Conservation (phyloP, 495 filamentous ascomycete genomes). For the Aspergillus coremiiformis region DNA sequence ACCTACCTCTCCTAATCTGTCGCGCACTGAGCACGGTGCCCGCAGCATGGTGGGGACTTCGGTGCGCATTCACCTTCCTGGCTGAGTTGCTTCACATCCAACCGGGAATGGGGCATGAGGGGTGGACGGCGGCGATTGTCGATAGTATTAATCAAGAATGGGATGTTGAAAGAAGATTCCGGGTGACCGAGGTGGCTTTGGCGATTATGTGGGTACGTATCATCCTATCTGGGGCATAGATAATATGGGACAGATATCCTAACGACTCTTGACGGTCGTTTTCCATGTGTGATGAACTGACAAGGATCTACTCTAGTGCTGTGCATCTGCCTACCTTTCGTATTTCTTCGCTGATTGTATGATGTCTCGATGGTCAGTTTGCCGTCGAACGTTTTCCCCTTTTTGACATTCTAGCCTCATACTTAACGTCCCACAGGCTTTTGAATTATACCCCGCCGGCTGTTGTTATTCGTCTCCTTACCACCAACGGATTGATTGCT, state of each 20-base stretch:
- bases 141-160: slow-evolving; percentile 42
- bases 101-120: slow-evolving; percentile 40
- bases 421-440: slow-evolving; percentile 46
- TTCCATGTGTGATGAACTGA: background rate
- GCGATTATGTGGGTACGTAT: slow-evolving; percentile 74
- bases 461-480: slow-evolving; percentile 74
- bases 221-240: background rate
- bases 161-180: slow-evolving; percentile 50
- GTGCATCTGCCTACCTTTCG: slow-evolving; percentile 74
- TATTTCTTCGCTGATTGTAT: slow-evolving; percentile 89
- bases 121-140: slow-evolving; percentile 40
- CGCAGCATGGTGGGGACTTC: slow-evolving; percentile 55
- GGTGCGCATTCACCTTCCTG: slow-evolving; percentile 53
- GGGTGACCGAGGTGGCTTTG: slow-evolving; percentile 69
- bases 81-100: slow-evolving; percentile 46
- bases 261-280: background rate
- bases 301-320: slow-evolving; percentile 48
- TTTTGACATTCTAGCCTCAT: background rate
- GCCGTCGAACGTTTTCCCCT: background rate
- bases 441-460: slow-evolving; percentile 80
- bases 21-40: slow-evolving; percentile 54
- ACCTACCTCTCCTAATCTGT: slow-evolving; percentile 54
- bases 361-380: slow-evolving; percentile 78
- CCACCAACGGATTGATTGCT: slow-evolving; percentile 70
- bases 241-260: background rate